A percentile compares a stretch with the other conserved stretches of the same genome.
Conservation (phyloP, 2,329 filamentous ascomycete species). For the Neofusicoccum umdonicola region DNA sequence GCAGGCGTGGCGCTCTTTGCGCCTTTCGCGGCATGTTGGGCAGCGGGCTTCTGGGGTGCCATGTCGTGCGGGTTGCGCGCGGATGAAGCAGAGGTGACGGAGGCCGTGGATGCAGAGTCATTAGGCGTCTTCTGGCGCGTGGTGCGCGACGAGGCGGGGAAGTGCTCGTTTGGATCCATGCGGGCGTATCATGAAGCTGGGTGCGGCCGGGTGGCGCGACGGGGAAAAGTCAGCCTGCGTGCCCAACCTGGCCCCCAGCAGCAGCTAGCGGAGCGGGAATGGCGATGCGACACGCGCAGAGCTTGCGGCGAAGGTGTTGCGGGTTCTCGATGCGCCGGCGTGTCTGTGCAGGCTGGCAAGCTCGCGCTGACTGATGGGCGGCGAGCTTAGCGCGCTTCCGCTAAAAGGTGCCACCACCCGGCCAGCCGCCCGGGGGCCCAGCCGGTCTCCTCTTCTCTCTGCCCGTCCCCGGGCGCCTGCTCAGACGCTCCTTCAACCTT, state of each 20-base stretch:
- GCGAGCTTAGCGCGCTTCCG: background rate
- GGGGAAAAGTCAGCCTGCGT: background rate
- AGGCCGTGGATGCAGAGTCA: slow-evolving; percentile 4
- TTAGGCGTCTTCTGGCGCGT: slow-evolving; percentile 18
- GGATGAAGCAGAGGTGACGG: background rate
- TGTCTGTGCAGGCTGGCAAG: background rate
- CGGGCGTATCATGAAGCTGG: slow-evolving; percentile 13
- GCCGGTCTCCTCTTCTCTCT: slow-evolving; percentile 1
- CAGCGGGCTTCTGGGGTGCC: slow-evolving; percentile 9
- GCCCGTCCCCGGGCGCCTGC: background rate
- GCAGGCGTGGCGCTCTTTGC: background rate
- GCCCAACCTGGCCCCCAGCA: slow-evolving; percentile 1
- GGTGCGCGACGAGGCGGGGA: slow-evolving; percentile 15
- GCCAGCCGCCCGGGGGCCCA: background rate
- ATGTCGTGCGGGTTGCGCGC: slow-evolving; percentile 1
- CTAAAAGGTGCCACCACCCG: background rate
- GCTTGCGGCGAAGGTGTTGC: slow-evolving; percentile 1
- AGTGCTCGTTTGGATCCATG: slow-evolving; percentile 15
- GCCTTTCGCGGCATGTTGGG: background rate
- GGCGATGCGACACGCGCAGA: background rate
- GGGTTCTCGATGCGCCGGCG: background rate
- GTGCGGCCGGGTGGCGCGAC: background rate
- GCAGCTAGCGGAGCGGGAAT: background rate
- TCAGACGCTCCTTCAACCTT: background rate
- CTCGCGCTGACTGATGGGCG: background rate